These are phyloP conservation scores for Thalassiosira profunda DNA, from an alignment of 108 stramenopile species.

Conservation along the genomic window DNA sequence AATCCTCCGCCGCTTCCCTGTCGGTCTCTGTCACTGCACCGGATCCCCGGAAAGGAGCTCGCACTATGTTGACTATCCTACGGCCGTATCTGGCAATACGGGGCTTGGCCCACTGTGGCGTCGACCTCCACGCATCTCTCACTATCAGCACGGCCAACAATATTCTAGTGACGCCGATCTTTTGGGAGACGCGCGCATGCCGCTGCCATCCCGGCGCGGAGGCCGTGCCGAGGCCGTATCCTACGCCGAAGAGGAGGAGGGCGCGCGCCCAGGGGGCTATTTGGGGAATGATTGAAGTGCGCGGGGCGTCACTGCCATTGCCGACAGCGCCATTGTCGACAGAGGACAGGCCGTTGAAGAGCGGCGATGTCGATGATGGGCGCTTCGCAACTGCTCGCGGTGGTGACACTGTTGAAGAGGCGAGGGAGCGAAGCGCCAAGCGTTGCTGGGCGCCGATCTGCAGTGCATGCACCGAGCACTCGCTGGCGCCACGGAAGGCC, in stretches of 20 bases:
- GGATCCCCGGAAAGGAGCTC: neutral
- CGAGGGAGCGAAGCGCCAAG: too few relatives aligned
- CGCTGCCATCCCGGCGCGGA: neutral
- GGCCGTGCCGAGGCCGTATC: neutral
- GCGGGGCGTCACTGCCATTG: too few relatives aligned
- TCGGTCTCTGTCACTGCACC: neutral
- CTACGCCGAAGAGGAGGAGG: neutral
- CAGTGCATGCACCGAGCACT: too few relatives aligned
- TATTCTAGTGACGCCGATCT: neutral
- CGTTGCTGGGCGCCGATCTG: too few relatives aligned
- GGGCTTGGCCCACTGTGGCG: conserved; percentile 49
- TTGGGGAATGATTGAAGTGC: too few relatives aligned
- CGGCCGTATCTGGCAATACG: neutral
- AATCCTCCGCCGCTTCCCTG: neutral
- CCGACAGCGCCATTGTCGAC: too few relatives aligned
- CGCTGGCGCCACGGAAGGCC: too few relatives aligned
- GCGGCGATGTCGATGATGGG: too few relatives aligned
- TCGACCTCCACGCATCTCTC: conserved; percentile 49
- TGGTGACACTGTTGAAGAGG: too few relatives aligned
- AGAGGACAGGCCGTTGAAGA: too few relatives aligned
- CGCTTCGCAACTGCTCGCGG: too few relatives aligned
- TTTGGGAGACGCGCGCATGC: neutral
- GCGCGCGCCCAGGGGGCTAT: neutral
- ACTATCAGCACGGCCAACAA: conserved; percentile 5
- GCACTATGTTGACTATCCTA: neutral